These are phyloP conservation scores for Celoporthe dispersa DNA, from an alignment of 2,329 filamentous ascomycete genomes.

Conservation along the genomic window DNA sequence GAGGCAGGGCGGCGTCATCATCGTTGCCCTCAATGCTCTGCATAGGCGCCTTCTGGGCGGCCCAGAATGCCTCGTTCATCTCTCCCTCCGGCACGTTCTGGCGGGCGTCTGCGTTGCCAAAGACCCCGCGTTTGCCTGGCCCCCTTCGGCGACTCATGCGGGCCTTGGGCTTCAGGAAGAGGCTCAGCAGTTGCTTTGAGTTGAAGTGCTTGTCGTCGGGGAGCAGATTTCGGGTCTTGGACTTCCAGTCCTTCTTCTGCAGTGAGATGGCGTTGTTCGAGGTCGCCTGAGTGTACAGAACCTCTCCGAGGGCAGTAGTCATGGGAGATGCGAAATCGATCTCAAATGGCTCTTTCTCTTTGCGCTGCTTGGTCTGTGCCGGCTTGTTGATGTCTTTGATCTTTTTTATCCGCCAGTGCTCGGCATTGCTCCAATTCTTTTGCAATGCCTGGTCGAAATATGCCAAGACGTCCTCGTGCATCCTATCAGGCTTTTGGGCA, in stretches of 20 bases:
- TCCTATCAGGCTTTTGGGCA: conserved; percentile 65
- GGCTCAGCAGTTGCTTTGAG: conserved; percentile 82
- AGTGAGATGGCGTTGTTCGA: conserved; percentile 82
- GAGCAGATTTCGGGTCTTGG: conserved; percentile 87
- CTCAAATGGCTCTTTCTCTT: conserved; percentile 95
- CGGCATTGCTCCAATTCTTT: conserved; percentile 98
- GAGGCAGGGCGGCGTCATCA: conserved; percentile 61
- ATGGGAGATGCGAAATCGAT: conserved; percentile 87
- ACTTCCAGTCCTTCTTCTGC: conserved; percentile 94
- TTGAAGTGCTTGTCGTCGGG: conserved; percentile 99
- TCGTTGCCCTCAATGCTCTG: conserved; percentile 38
- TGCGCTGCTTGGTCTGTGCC: conserved; percentile 68
- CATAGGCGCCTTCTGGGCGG: conserved; percentile 65
- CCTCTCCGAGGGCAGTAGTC: conserved; percentile 70
- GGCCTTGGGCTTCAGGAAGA: conserved; percentile 95
- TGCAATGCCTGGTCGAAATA: conserved; percentile 97
- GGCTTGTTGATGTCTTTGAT: conserved; percentile 80
- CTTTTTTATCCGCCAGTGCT: conserved; percentile 95
- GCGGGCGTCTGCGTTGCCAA: conserved; percentile 46
- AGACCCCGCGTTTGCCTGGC: conserved; percentile 52
- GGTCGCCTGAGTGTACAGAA: conserved; percentile 79
- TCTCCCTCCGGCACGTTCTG: conserved; percentile 69
- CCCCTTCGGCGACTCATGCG: conserved; percentile 72
- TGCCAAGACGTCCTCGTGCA: conserved; percentile 93
- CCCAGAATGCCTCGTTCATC: conserved; percentile 97